These are phyloP conservation scores for Linum lewisii DNA, from an alignment of 345 rosid genomes.

Conservation along the genomic window DNA sequence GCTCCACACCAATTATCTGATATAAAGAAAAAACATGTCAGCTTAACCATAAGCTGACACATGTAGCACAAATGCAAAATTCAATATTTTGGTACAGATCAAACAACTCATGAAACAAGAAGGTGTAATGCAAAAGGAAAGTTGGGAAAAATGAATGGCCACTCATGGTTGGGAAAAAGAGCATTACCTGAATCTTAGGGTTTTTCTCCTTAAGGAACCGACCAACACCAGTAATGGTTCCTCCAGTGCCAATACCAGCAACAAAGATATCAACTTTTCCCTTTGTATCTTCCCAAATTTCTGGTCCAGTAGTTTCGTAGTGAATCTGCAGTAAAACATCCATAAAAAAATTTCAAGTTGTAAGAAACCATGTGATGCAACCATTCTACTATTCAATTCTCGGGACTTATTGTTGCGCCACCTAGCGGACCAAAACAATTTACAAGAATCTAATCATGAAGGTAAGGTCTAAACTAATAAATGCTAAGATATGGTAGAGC, in stretches of 20 bases:
- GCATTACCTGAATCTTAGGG: constrained; percentile 26
- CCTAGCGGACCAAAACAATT: neutral
- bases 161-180: neutral
- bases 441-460: no score
- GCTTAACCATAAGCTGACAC: no score
- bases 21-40: no score
- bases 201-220: constrained; percentile 25
- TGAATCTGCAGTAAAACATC: constrained; percentile 17
- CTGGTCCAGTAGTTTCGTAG: constrained; percentile 28
- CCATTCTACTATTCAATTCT: neutral
- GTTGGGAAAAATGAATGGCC: neutral
- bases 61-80: no score
- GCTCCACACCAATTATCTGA: constrained; percentile 27
- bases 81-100: no score
- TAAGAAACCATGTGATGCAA: neutral
- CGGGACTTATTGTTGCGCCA: neutral
- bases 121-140: neutral
- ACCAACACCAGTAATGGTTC: constrained; percentile 26
- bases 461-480: no score
- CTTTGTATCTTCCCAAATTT: constrained; percentile 29
- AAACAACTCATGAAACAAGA: neutral
- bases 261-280: constrained; percentile 28
- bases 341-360: neutral
- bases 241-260: constrained; percentile 25
- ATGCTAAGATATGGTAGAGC: no score